A percentile compares a stretch with the other conserved stretches of the same genome.
phyloP scores from a whole-genome alignment of 2,329 filamentous ascomycete genomes.

The Microdochium bolleyi region DNA sequence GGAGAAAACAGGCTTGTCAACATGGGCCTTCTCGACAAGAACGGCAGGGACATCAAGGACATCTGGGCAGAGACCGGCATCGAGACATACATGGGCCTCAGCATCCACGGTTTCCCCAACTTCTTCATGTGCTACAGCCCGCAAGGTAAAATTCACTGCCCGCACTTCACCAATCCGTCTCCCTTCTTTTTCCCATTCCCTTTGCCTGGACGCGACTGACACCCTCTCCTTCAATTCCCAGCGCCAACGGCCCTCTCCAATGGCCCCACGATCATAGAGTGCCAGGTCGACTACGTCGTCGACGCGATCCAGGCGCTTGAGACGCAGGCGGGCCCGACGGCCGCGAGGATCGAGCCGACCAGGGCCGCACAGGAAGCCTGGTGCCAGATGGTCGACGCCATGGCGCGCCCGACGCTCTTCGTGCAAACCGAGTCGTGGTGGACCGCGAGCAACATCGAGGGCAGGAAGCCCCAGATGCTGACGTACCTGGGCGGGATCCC shows the following conservation, averaged over 20 bases:
- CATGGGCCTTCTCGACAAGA: slow-evolving; percentile 26
- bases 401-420: slow-evolving; percentile 21
- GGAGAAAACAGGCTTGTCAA: slow-evolving; percentile 18
- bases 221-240: neutral
- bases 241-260: slow-evolving; percentile 27
- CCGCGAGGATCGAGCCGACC: slow-evolving; percentile 21
- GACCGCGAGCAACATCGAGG: slow-evolving; percentile 30
- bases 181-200: neutral
- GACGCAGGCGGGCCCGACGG: slow-evolving; percentile 15
- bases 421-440: slow-evolving; percentile 27
- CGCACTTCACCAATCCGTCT: neutral
- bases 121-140: slow-evolving; percentile 35
- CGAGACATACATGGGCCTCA: slow-evolving; percentile 30
- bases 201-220: too few species aligned
- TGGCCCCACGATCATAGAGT: slow-evolving; percentile 28
- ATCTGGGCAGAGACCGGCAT: slow-evolving; percentile 25
- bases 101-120: slow-evolving; percentile 32
- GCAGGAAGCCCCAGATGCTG: slow-evolving; percentile 25
- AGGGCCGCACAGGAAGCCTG: slow-evolving; percentile 21
- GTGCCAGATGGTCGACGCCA: slow-evolving; percentile 16
- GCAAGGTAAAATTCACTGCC: slow-evolving; percentile 13
- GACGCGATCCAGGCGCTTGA: slow-evolving; percentile 19
- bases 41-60: slow-evolving; percentile 20
- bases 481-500: slow-evolving; percentile 20
- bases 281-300: slow-evolving; percentile 30